phyloP scores from a whole-genome alignment of 2,329 filamentous ascomycete genomes.

The Bipolaris cookei region DNA sequence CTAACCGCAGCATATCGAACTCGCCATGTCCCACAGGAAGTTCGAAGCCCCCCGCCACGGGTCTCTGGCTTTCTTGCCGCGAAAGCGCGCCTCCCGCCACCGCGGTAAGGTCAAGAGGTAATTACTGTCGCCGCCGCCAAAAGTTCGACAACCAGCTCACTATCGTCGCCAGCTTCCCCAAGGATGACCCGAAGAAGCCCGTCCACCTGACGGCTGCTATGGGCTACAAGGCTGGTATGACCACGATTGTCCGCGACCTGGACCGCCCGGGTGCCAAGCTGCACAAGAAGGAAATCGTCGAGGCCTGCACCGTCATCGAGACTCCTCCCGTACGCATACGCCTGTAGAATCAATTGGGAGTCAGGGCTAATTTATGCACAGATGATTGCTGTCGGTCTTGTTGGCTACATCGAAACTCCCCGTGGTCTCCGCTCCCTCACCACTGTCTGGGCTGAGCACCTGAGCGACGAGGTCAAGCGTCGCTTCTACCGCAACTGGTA shows the following conservation, averaged over 20 bases:
- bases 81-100: slow-evolving; percentile 91
- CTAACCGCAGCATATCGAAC: slow-evolving; percentile 47
- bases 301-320: slow-evolving; percentile 52
- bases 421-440: slow-evolving; percentile 98
- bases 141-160: slow-evolving; percentile 35
- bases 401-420: slow-evolving; percentile 99
- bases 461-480: slow-evolving; percentile 98
- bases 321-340: slow-evolving; percentile 70
- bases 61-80: slow-evolving; percentile 64
- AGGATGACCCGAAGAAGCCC: slow-evolving; percentile 99
- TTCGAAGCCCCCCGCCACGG: slow-evolving; percentile 94
- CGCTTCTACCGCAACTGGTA: slow-evolving; percentile 99
- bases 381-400: slow-evolving; percentile 99
- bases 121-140: slow-evolving; percentile 56
- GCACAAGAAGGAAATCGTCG: slow-evolving; percentile 75
- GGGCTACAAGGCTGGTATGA: slow-evolving; percentile 99
- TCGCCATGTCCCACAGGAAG: slow-evolving; percentile 66
- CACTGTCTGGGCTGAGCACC: slow-evolving; percentile 99
- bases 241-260: slow-evolving; percentile 98
- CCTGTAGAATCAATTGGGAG: slow-evolving; percentile 58
- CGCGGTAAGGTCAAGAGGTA: slow-evolving; percentile 98
- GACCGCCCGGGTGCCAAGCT: slow-evolving; percentile 99
- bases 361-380: slow-evolving; percentile 56
- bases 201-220: slow-evolving; percentile 97
- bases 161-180: slow-evolving; percentile 78